Evolutionary conservation across 805 yeast species (phyloP).

Genomic region (Teunomyces lycoperdinae): DNA sequence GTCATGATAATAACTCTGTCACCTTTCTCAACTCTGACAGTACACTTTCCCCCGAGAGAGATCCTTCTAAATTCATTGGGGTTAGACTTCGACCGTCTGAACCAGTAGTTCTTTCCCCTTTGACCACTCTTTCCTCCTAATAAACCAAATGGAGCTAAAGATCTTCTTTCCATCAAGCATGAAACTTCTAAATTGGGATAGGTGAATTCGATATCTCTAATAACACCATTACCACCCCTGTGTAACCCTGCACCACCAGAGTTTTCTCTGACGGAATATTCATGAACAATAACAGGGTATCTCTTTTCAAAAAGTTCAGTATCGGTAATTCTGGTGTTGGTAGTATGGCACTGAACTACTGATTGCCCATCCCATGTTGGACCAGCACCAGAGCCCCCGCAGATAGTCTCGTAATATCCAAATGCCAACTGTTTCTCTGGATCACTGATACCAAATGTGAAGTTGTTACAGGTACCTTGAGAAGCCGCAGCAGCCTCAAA

Average conservation of each 20-base stretch:
- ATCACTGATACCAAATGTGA: constrained; percentile 86
- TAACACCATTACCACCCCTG: constrained; percentile 82
- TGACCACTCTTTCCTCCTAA: constrained; percentile 77
- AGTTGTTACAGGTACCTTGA: constrained; percentile 93
- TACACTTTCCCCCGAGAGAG: constrained; percentile 33
- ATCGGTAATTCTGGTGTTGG: constrained; percentile 90
- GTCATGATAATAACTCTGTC: constrained; percentile 40
- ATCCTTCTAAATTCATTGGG: constrained; percentile 17
- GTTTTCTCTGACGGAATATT: constrained; percentile 63
- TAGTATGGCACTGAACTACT: constrained; percentile 93
- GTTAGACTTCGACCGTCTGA: constrained; percentile 15
- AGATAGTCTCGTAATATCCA: constrained; percentile 92
- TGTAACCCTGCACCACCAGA: constrained; percentile 81
- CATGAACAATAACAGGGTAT: constrained; percentile 76
- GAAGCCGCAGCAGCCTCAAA: constrained; percentile 91
- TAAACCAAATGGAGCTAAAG: constrained; percentile 81
- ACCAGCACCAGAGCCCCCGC: constrained; percentile 96
- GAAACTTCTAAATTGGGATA: constrained; percentile 55
- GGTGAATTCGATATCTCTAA: constrained; percentile 78
- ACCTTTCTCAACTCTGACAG: constrained; percentile 34
- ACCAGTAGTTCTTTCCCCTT: constrained; percentile 55
- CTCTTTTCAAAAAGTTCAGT: constrained; percentile 85
- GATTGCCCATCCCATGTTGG: constrained; percentile 80
- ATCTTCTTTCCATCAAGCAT: constrained; percentile 82
- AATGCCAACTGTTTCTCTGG: constrained; percentile 54